Evolutionary conservation across 768 basidiomycete genomes (phyloP), one percentile per base, ranked within the genome.

Genomic region (Leccinum sublutescens): DNA sequence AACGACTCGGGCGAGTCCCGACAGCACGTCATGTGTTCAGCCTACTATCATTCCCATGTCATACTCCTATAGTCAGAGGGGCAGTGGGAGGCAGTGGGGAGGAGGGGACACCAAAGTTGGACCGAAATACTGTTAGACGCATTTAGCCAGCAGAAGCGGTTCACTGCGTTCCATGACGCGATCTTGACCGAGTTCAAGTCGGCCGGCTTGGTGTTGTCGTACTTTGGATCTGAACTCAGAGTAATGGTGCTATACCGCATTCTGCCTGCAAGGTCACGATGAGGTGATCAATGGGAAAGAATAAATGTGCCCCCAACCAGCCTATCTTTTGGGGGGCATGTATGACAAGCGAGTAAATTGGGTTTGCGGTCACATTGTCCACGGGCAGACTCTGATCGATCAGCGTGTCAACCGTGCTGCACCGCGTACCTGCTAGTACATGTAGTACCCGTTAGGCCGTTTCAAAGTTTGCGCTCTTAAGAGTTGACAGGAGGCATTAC

Each of bases 331-430:
- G 6, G 55, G 53, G 61, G 61, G 55, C 23, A 8, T 17, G n/a
- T 4, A 40, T 40, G 38, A 7, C 5, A 21, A 33, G 14, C 12
- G 54, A 53, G 31, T 49, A 64, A 59, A 36, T 9, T 38, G 51
- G 4, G 31, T 12, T 52, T n/a, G 49, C 21, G 25, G n/a, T 8
- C 23, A 52, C 11, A 21, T 23, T 36, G 53, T 43, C 4, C 19
- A n/a, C 50, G 43, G 34, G 55, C 62, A 55, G 23, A 52, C 43
- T 29, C 38, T 27, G 33, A 54, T 36, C 36, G 17, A 50, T n/a
- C 50, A 52, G 40, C n/a, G 34, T 17, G 33, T 52, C 21, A 36
- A n/a, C 14, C 50, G 27, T 50, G 21, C 21, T n/a, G 29, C 14
- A 10, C n/a, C 51, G 50, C 47, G 51, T 31, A 50, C 54, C 27